phyloP scores from a whole-genome alignment of 2,329 filamentous ascomycete species.

The Penicillium decumbens region DNA sequence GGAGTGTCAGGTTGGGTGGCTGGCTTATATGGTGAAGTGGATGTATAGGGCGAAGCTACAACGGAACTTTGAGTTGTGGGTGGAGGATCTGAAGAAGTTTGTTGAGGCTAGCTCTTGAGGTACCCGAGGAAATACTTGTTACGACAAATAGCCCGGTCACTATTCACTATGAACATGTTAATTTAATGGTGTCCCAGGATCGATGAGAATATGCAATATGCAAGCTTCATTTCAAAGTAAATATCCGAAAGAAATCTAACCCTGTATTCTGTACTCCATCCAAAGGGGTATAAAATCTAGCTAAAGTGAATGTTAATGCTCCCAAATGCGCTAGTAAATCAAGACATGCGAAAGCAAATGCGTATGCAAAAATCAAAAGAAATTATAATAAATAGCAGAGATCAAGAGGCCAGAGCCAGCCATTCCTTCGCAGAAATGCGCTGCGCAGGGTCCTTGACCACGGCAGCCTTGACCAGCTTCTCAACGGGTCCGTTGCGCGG shows the following conservation, averaged over 20 bases:
- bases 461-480: constrained; percentile 35
- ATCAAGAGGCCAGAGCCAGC: constrained; percentile 23
- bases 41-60: constrained; percentile 38
- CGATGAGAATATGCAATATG: not conserved
- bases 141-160: too few relatives aligned
- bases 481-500: constrained; percentile 42
- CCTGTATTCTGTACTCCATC: constrained; percentile 5
- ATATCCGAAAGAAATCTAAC: not conserved
- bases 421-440: constrained; percentile 33
- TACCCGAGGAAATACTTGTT: too few relatives aligned
- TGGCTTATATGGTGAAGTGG: constrained; percentile 42
- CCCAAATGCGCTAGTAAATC: not conserved
- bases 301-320: not conserved
- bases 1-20: constrained; percentile 43
- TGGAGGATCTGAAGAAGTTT: constrained; percentile 39
- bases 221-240: not conserved
- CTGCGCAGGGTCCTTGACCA: constrained; percentile 36
- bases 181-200: not conserved
- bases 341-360: not conserved
- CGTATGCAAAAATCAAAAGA: not conserved
- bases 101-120: constrained; percentile 25
- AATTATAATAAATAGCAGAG: not conserved
- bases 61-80: constrained; percentile 41
- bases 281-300: constrained; percentile 16
- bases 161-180: not conserved